Percentiles rank a stretch among this genome's conserved stretches.
Evolutionary conservation across 805 yeast species (phyloP).

Genomic region (Metschnikowia gelsemii): DNA sequence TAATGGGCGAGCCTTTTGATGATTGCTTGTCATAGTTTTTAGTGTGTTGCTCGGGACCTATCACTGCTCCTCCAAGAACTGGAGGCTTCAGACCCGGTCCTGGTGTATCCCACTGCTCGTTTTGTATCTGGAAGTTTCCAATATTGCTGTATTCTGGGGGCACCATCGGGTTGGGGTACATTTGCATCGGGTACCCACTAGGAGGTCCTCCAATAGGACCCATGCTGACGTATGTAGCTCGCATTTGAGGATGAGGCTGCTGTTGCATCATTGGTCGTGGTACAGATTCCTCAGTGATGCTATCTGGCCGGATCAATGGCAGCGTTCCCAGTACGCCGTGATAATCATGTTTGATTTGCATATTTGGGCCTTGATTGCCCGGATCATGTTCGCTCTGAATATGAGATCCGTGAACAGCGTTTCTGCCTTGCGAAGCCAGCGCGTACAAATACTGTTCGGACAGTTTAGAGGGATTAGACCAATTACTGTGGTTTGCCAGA

Average conservation of each 20-base stretch:
- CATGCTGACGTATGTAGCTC: constrained; percentile 1
- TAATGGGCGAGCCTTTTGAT: constrained; percentile 7
- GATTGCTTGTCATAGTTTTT: background rate
- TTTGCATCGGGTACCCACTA: constrained; percentile 11
- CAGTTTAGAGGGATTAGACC: constrained; percentile 2
- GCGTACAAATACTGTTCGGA: constrained; percentile 8
- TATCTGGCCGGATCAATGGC: constrained; percentile 5
- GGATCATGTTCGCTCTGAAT: constrained; percentile 2
- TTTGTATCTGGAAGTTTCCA: constrained; percentile 14
- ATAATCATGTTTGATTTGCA: background rate
- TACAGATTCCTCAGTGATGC: constrained; percentile 3
- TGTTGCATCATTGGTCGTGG: constrained; percentile 9
- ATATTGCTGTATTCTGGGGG: constrained; percentile 11
- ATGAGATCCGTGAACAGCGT: background rate
- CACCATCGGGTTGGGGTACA: constrained; percentile 12
- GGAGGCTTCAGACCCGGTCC: constrained; percentile 14
- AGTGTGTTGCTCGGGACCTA: background rate
- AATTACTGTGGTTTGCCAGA: constrained; percentile 1
- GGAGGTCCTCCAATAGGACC: background rate
- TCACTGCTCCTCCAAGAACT: background rate
- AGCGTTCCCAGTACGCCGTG: background rate
- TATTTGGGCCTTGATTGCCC: background rate
- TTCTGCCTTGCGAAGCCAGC: constrained; percentile 12
- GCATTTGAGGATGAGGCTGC: constrained; percentile 7
- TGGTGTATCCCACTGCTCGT: constrained; percentile 20